Base-by-base conservation (phyloP, 805 yeast species). In the Teunomyces funiuensis region DNA sequence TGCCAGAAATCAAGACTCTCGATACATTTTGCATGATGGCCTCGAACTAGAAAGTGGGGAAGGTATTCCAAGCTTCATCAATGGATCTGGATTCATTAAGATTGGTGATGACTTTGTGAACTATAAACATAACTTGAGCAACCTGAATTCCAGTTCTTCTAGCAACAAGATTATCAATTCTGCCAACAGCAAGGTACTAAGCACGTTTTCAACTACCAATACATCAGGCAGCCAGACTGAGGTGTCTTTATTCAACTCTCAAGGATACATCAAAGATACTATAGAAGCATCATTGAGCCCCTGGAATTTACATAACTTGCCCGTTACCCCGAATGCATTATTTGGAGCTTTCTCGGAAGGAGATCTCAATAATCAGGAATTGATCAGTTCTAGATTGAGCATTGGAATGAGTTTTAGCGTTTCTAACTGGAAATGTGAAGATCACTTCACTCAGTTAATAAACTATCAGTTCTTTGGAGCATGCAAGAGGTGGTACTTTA, bases 291-390 rank as follows among this genome's bases (percentile, higher is more conserved):
- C 65, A 2, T 52, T 66, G 36, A 57, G 65, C 40, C 77, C 79
- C 0, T 83, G 87, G 85, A 80, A 81, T 47, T 55, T 82, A 36
- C 72, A 76, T 43, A 80, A 80, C 52, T 22, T 83, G 2, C 76
- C 86, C 2, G 49, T 73, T 5, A 56, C 66, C 27, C 75, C 77
- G 2, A 61, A 73, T 18, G 77, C 85, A 0, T 41, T 82, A 7
- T 54, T 82, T 18, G 66, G 70, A 2, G 68, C 64, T 0, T 55
- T 67, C 5, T 61, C 69, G 26, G 78, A 69, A 37, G 42, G 67
- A 3, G 72, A 76, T 39, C 38, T 71, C 33, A 68, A 70, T 38
- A 77, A 74, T 45, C 63, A 63, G 23, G 76, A 71, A 4, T 43
- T 78, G 11, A 52, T 72, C 3, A 60, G 54, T 15, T 71, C 87